Conservation (phyloP, 139 green algal genomes). For the Spirogloea muscicola region DNA sequence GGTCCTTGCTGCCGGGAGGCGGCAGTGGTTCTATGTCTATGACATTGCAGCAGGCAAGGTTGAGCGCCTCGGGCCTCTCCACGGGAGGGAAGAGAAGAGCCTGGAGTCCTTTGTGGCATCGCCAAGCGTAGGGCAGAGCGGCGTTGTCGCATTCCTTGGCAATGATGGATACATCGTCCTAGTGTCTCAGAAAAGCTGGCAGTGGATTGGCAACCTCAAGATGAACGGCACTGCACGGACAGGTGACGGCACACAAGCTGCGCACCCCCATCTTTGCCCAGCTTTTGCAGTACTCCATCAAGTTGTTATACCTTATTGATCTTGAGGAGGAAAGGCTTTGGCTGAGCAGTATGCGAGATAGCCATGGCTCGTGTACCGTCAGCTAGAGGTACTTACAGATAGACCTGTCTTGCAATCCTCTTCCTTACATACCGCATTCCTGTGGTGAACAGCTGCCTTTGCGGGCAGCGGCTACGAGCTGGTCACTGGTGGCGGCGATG, state of each 20-base stretch:
- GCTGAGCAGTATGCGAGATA: no score
- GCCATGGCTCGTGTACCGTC: no score
- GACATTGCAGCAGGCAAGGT: slow-evolving; percentile 62
- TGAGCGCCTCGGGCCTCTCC: slow-evolving; percentile 18
- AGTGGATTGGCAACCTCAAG: slow-evolving; percentile 72
- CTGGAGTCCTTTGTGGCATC: slow-evolving; percentile 62
- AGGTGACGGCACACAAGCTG: no score
- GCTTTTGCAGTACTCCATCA: no score
- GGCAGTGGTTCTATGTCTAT: slow-evolving; percentile 81
- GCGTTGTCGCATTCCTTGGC: slow-evolving; percentile 73
- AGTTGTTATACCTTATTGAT: no score
- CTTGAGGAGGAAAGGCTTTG: no score
- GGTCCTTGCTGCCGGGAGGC: slow-evolving; percentile 66
- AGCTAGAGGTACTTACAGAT: no score
- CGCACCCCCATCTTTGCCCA: no score
- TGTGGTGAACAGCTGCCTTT: no score
- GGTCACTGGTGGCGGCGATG: slow-evolving; percentile 68
- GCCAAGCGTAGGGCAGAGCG: slow-evolving; percentile 4
- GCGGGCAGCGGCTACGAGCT: slow-evolving; percentile 62
- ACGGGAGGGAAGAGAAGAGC: slow-evolving; percentile 26
- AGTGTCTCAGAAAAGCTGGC: slow-evolving; percentile 66
- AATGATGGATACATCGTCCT: slow-evolving; percentile 67
- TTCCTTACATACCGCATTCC: no score
- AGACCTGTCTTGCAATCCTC: no score
- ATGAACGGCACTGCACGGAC: slow-evolving; percentile 75